Evolutionary conservation across 768 basidiomycete genomes (phyloP).

Genomic region (Kondoa subrosea): DNA sequence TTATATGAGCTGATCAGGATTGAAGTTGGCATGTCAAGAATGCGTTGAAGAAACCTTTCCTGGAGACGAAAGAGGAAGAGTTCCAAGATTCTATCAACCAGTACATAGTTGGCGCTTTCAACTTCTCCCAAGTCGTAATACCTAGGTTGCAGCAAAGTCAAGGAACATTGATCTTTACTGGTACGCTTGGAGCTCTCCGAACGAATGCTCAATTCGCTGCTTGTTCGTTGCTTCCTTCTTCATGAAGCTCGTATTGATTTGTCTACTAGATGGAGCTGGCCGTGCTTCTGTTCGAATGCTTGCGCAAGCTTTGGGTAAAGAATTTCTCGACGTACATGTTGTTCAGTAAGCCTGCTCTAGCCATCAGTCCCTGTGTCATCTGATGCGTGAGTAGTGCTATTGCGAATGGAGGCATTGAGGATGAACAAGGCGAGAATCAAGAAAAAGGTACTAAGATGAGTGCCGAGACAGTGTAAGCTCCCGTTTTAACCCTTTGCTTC

Average conservation of each 20-base stretch:
- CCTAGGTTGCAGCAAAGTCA: neutral
- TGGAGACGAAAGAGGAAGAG: neutral
- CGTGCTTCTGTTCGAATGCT: neutral
- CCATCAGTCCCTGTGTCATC: neutral
- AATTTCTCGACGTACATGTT: neutral
- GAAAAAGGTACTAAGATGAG: neutral
- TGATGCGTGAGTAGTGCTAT: neutral
- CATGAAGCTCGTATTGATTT: neutral
- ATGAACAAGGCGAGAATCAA: neutral
- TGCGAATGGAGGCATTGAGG: neutral
- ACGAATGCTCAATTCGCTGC: neutral
- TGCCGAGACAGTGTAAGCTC: neutral
- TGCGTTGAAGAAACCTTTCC: neutral
- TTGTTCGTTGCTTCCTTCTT: neutral
- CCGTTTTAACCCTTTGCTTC: neutral
- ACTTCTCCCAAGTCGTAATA: neutral
- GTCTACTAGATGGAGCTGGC: neutral
- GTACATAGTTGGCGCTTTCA: neutral
- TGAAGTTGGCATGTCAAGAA: neutral
- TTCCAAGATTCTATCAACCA: neutral
- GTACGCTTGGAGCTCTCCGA: neutral
- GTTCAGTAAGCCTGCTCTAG: neutral
- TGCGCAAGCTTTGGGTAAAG: neutral
- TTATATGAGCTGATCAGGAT: neutral
- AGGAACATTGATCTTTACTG: neutral